Evolutionary conservation across 179 eudicot species (phyloP).

Genomic region (Drosera spatulata): DNA sequence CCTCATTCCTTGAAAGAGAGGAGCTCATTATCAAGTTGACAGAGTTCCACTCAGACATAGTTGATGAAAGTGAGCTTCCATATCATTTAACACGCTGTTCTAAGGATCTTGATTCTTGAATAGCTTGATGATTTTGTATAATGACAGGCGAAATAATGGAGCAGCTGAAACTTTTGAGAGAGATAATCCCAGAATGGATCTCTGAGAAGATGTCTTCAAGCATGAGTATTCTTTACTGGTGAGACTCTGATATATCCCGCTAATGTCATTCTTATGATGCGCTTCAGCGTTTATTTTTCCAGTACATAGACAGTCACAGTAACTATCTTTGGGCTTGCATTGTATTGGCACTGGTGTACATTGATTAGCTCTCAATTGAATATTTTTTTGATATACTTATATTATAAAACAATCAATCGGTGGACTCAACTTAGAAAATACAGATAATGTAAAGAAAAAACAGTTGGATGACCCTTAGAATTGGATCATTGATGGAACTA

Average conservation of each 20-base stretch:
- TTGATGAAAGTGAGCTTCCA: slow-evolving; percentile 53
- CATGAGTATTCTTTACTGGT: slow-evolving; percentile 22
- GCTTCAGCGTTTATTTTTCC: no score
- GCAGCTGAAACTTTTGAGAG: slow-evolving; percentile 29
- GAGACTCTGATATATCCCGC: not conserved
- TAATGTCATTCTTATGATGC: not conserved
- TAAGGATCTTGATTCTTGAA: no score
- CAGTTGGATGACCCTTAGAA: no score
- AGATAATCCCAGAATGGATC: slow-evolving; percentile 31
- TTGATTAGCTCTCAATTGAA: no score
- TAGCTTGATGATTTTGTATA: no score
- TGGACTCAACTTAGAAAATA: no score
- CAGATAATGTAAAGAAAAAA: no score
- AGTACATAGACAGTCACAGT: no score
- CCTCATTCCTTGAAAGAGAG: slow-evolving; percentile 55
- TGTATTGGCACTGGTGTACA: no score
- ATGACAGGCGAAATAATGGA: slow-evolving; percentile 28
- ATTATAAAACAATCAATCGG: no score
- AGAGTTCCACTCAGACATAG: slow-evolving; percentile 38
- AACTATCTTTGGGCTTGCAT: not conserved
- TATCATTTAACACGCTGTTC: not conserved
- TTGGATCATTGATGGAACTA: no score
- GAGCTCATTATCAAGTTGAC: slow-evolving; percentile 52
- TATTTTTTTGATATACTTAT: no score
- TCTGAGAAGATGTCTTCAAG: slow-evolving; percentile 22